A percentile compares a stretch with the other conserved stretches of the same genome.
Conservation (phyloP, 495 filamentous ascomycete species). For the Xylaria nigripes region DNA sequence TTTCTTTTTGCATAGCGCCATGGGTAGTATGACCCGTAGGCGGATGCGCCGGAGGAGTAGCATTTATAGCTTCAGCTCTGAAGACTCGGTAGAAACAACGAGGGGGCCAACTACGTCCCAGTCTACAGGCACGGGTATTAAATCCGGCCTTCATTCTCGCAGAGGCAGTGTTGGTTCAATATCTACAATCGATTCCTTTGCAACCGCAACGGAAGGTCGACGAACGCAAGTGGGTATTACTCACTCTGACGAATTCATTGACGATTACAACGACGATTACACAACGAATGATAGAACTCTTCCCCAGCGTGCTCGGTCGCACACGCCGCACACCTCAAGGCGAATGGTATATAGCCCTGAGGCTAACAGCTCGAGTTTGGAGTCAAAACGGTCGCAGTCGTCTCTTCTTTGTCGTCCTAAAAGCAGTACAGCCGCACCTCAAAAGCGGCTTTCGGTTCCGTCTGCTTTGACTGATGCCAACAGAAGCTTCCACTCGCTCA, state of each 20-base stretch:
- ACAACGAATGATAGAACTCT: slow-evolving; percentile 15
- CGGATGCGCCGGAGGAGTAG: slow-evolving; percentile 43
- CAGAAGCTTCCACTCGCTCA: slow-evolving; percentile 46
- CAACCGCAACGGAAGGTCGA: slow-evolving; percentile 66
- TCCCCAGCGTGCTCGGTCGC: slow-evolving; percentile 23
- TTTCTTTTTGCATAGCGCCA: slow-evolving; percentile 84
- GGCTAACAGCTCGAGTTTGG: slow-evolving; percentile 27
- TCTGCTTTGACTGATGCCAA: slow-evolving; percentile 43
- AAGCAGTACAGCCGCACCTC: slow-evolving; percentile 25
- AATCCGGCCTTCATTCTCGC: slow-evolving; percentile 35
- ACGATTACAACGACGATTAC: slow-evolving; percentile 12
- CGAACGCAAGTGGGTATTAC: slow-evolving; percentile 18
- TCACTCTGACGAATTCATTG: not conserved
- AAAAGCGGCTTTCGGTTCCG: slow-evolving; percentile 42
- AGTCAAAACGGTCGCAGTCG: slow-evolving; percentile 13
- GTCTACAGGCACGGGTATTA: slow-evolving; percentile 10
- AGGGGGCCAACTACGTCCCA: slow-evolving; percentile 35
- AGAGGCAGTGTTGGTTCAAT: slow-evolving; percentile 58
- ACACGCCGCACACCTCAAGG: slow-evolving; percentile 23
- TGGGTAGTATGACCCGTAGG: slow-evolving; percentile 57
- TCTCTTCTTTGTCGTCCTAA: slow-evolving; percentile 31
- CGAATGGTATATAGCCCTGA: slow-evolving; percentile 26
- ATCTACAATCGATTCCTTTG: slow-evolving; percentile 74
- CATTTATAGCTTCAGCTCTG: slow-evolving; percentile 51
- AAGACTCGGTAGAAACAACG: slow-evolving; percentile 70